Base-by-base conservation (phyloP, 2,329 filamentous ascomycete species). In the Pseudogymnoascus sp. region DNA sequence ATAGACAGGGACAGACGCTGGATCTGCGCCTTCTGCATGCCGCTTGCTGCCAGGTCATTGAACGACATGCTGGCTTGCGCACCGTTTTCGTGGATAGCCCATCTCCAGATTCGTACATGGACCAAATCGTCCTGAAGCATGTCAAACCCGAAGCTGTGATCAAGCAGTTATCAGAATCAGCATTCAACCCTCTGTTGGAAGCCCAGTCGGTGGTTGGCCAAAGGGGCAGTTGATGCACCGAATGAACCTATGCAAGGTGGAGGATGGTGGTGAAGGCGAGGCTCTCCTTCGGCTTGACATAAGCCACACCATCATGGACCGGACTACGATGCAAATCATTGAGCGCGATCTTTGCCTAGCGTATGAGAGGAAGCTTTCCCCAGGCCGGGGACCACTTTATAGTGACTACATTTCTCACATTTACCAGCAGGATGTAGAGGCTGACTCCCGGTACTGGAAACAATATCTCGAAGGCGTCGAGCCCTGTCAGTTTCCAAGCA, bases 371-470 rank as follows among this genome's bases (percentile, higher is more conserved):
- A 72, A 74, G n/a, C 67, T 80, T 0, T 71, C 72, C n/a, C 69
- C 72, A 12, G 73, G 72, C n/a, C 66, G 67, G 1, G 75, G 71
- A 2, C 73, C 75, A 4, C 69, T 73, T 3, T 78, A 75, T 66
- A 74, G 75, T 60, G 70, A 75, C 47, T 77, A 75, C 64, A 72
- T 77, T 57, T 69, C 71, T 21, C 67, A 74, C 63, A 63, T 75
- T 47, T 65, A 73, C 34, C 66, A 69, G 2, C 69, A 67, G 37
- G 69, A 73, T 5, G 69, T 71, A 5, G 70, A 73, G 21, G 69
- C 67, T 3, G 75, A 75, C 37, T 64, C 78, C 14, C 68, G 71
- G 14, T 80, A 79, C 67, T 81, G 79, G 79, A 79, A 75, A 63
- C 67, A 70, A 0, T 77, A 79, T 47, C 72, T 81, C 6, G 71